Base-by-base conservation (phyloP, 1,284 basidiomycete genomes). In the Puccinia hordei region DNA sequence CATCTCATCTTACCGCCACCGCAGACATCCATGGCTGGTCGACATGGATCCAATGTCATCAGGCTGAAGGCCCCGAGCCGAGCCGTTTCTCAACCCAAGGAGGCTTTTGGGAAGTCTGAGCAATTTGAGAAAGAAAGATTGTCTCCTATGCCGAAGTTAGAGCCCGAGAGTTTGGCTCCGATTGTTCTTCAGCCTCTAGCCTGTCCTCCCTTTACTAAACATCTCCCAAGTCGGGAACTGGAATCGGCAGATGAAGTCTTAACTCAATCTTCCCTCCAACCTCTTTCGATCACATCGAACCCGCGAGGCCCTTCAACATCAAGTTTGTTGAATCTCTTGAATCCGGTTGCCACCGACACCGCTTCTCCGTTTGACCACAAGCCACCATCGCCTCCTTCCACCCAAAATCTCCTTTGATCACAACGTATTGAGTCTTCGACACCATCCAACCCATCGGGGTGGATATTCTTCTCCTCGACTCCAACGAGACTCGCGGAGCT, bases 241-340 rank as follows among this genome's bases (percentile, higher is more conserved):
- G 4, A 72, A 38, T 59, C 24, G 9, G 35, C 57, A 63, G 53
- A 53, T 30, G 55, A 74, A 13, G 35, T 35, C 12, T 24, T 46
- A 6, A 46, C 24, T 22, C 33, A 38, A 35, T 57, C 51, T 22
- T 79, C 65, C 17, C 30, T 44, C 10, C 74, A 53, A 38, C n/a
- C 51, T 41, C 44, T 30, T 33, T 38, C 74, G 24, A 66, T 55
- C 12, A 24, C 49, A 49, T 33, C 59, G 41, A 53, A 77, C 38
- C 74, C 74, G 2, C 41, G 76, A 61, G 27, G 30, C 27, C 68
- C 68, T 17, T 59, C 77, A 30, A n/a, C 77, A 33, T 79, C 77
- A 22, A 79, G 77, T 51, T 38, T 79, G 24, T 44, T 69, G 15
- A 79, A 72, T 24, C 69, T 79, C 41, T 63, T 79, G 44, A 79